Evolutionary conservation across 2,329 filamentous ascomycete genomes (phyloP).

Genomic region (Colletotrichum simmondsii): DNA sequence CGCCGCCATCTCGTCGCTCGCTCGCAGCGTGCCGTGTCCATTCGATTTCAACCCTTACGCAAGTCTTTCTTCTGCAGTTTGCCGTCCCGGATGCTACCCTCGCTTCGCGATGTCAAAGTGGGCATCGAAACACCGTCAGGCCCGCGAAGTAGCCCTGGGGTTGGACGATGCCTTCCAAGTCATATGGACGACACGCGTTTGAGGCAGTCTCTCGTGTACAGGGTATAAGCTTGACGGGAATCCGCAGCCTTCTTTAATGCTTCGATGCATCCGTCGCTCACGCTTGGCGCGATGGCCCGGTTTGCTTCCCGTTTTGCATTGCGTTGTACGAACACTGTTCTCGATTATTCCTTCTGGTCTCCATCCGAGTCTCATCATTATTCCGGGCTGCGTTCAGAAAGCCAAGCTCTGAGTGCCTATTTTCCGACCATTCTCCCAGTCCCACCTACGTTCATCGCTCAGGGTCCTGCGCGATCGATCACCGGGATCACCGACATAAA

Average conservation of each 20-base stretch:
- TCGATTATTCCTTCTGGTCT: background rate
- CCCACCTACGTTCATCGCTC: background rate
- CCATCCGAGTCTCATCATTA: background rate
- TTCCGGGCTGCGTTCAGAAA: background rate
- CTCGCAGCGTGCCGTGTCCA: conserved; percentile 4
- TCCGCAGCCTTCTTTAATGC: conserved; percentile 25
- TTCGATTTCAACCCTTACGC: conserved; percentile 12
- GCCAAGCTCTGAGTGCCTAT: conserved; percentile 20
- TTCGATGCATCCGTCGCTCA: conserved; percentile 29
- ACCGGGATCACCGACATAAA: conserved; percentile 22
- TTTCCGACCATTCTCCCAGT: conserved; percentile 10
- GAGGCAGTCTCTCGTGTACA: conserved; percentile 15
- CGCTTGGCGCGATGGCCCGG: conserved; percentile 15
- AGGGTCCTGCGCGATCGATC: conserved; percentile 7
- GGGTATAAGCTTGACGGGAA: conserved; percentile 24
- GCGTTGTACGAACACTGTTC: background rate
- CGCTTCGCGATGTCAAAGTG: conserved; percentile 4
- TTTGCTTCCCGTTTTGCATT: conserved; percentile 15
- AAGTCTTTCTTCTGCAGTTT: conserved; percentile 7
- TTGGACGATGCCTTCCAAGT: conserved; percentile 8
- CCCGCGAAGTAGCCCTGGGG: background rate
- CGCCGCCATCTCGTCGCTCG: conserved; percentile 4
- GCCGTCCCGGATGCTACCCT: background rate
- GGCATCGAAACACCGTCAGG: conserved; percentile 8
- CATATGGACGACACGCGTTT: conserved; percentile 24